Percentiles rank a stretch among this genome's conserved stretches.
These are phyloP conservation scores for Hyphopichia fennica DNA, from an alignment of 1,139 yeast species.

Conservation along the genomic window DNA sequence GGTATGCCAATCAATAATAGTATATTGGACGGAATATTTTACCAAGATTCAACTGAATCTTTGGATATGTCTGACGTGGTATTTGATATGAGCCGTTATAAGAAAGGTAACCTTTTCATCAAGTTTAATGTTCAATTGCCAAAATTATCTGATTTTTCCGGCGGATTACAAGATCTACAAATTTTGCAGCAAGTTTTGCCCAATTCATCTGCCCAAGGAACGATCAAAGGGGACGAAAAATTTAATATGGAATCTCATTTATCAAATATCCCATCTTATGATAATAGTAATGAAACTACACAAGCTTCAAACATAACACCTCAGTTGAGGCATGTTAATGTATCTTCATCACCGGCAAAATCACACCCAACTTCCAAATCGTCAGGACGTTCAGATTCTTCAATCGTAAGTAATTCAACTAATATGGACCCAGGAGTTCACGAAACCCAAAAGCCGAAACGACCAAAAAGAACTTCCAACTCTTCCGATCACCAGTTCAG, in stretches of 20 bases:
- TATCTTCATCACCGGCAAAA: background rate
- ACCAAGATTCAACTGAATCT: slow-evolving; percentile 17
- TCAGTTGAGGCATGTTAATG: background rate
- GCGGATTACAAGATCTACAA: slow-evolving; percentile 19
- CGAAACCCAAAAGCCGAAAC: background rate
- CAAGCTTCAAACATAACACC: background rate
- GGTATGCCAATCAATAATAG: slow-evolving; percentile 67
- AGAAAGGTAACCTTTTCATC: slow-evolving; percentile 41
- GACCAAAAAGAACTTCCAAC: background rate
- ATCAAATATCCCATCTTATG: slow-evolving; percentile 19
- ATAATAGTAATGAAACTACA: background rate
- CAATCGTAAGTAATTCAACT: background rate
- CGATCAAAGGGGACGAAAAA: background rate
- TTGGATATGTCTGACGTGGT: slow-evolving; percentile 15
- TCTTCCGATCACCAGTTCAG: background rate
- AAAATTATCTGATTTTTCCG: slow-evolving; percentile 24
- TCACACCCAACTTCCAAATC: background rate
- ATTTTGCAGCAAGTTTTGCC: slow-evolving; percentile 29
- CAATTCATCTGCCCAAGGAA: background rate
- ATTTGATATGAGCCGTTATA: slow-evolving; percentile 21
- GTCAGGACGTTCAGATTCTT: background rate
- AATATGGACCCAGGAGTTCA: background rate
- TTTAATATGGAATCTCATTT: slow-evolving; percentile 18
- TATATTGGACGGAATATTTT: slow-evolving; percentile 26
- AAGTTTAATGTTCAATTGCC: slow-evolving; percentile 44